Base-by-base conservation (phyloP, 2,329 filamentous ascomycete species). In the Cladosporium sphaerospermum region DNA sequence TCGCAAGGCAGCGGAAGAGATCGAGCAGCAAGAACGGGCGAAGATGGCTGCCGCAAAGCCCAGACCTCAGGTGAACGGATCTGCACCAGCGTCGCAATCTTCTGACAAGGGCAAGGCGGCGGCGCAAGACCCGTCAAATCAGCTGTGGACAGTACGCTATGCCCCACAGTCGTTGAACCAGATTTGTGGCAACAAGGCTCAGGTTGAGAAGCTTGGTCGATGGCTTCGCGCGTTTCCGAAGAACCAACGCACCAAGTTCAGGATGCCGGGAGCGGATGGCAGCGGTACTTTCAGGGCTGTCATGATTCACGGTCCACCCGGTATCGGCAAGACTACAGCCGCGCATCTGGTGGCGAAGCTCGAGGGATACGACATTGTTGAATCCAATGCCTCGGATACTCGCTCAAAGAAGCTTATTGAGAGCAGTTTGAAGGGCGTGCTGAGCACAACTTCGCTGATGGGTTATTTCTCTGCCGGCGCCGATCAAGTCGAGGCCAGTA, bases 341-440 rank as follows among this genome's bases (percentile, higher is more conserved):
- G 93, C 93, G 19, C 93, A 99, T 74, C 77, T 99, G 31, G 89
- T 95, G 13, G 92, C 93, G 0, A 95, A 90, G 64, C 74, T 97
- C 16, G 91, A 95, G 67, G 91, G 92, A 2, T 97, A 89, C 65
- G 93, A 99, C 69, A 81, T 96, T 41, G 77, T 99, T 10, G 93
- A 99, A 74, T 93, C 84, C 64, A 99, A 99, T 66, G 93, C 93
- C 34, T 97, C 91, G 70, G 93, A 99, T 67, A 87, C 89, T 2
- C 82, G 93, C 67, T 97, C 92, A 75, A 99, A 99, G 74, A 96
- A 93, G 67, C 78, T 99, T 19, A 88, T 99, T 31, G 93, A 99
- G 70, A 81, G 79, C 37, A 89, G 90, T 10, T 78, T 97, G n/a
- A 83, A 83, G 61, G 93, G 95, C 57, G 87, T 96, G 9, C 82